Percentiles rank a stretch among this genome's conserved stretches.
phyloP scores from a whole-genome alignment of 2,329 filamentous ascomycete species.

The Nigrospora oryzae region DNA sequence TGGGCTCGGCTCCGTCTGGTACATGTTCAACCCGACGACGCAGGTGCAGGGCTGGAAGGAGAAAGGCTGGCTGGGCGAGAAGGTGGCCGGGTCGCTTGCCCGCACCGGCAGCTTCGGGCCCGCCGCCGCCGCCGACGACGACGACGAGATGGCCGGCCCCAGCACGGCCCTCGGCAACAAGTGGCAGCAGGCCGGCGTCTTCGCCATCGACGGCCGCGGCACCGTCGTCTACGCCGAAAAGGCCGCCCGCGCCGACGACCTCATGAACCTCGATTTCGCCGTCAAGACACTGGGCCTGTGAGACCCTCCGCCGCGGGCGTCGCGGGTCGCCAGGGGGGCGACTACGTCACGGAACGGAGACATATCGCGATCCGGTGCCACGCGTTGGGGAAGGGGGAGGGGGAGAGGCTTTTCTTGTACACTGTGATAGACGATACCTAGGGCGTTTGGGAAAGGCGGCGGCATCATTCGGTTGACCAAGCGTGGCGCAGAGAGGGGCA shows the following conservation, averaged over 20 bases:
- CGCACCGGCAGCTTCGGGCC: conserved; percentile 14
- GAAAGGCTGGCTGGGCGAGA: conserved; percentile 44
- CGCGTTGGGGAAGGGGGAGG: no score
- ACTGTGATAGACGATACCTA: no score
- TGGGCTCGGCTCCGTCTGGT: conserved; percentile 40
- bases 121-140: not conserved
- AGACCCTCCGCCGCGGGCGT: not conserved
- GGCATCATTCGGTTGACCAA: no score
- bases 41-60: conserved; percentile 45
- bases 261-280: conserved; percentile 45
- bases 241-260: conserved; percentile 37
- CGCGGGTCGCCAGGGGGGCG: no score
- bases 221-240: conserved; percentile 42
- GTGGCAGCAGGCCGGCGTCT: conserved; percentile 46
- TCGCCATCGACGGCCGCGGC: conserved; percentile 40
- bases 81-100: conserved; percentile 38
- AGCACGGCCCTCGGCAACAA: conserved; percentile 43
- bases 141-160: conserved; percentile 24
- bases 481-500: no score
- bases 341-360: no score
- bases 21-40: conserved; percentile 43
- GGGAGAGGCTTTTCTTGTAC: no score
- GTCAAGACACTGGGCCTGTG: conserved; percentile 23
- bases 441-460: no score
- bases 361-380: no score